Percentiles rank a stretch among this genome's conserved stretches.
phyloP scores from a whole-genome alignment of 768 basidiomycete species.

The Mycena metata region DNA sequence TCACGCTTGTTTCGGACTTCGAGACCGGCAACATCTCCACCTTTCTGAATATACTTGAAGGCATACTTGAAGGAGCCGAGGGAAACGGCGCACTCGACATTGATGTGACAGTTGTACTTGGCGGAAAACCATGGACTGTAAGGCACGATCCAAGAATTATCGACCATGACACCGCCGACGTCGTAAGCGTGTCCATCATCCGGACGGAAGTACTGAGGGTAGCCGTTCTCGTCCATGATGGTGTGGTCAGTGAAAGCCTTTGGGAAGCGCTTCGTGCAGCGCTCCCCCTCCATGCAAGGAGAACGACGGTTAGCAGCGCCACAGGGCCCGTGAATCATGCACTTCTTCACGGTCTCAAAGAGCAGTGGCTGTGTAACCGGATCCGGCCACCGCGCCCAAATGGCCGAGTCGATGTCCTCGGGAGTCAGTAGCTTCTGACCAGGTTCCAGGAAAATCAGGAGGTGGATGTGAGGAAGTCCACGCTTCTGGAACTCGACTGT shows the following conservation, averaged over 20 bases:
- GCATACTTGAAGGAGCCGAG: conserved; percentile 17
- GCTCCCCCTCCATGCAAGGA: conserved; percentile 43
- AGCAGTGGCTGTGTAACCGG: conserved; percentile 19
- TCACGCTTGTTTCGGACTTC: conserved; percentile 37
- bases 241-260: conserved; percentile 18
- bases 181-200: background rate
- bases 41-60: background rate
- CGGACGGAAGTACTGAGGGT: conserved; percentile 14
- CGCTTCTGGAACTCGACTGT: conserved; percentile 69
- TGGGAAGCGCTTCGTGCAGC: conserved; percentile 29
- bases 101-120: conserved; percentile 42
- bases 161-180: background rate
- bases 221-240: conserved; percentile 23
- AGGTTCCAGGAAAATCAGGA: conserved; percentile 60
- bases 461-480: conserved; percentile 66
- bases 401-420: conserved; percentile 12
- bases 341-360: conserved; percentile 1
- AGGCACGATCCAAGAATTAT: conserved; percentile 40
- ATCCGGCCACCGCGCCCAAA: conserved; percentile 12
- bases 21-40: background rate
- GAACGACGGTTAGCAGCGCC: conserved; percentile 23
- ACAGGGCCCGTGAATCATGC: conserved; percentile 55
- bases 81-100: conserved; percentile 35
- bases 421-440: conserved; percentile 40
- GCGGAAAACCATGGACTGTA: conserved; percentile 38